Conservation (phyloP, 1,284 basidiomycete species). For the Hymenochaete sp. region DNA sequence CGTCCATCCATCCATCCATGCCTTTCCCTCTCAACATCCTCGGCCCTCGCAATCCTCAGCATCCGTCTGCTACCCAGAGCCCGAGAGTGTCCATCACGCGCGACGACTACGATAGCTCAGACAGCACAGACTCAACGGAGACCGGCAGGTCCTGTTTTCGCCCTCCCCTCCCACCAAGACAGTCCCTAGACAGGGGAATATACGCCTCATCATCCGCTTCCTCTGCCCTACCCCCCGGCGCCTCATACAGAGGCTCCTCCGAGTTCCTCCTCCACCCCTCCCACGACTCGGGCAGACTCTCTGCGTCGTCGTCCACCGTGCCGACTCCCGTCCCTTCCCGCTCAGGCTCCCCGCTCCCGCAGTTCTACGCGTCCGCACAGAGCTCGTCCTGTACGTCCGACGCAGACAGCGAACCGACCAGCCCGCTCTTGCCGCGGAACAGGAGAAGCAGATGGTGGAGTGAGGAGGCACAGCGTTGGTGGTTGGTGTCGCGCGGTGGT, state of each 20-base stretch:
- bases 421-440: conserved; percentile 39
- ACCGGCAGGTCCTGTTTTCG: conserved; percentile 23
- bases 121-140: conserved; percentile 33
- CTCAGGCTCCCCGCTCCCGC: conserved; percentile 28
- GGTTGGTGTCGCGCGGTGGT: conserved; percentile 35
- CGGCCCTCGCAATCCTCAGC: conserved; percentile 1
- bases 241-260: conserved; percentile 10
- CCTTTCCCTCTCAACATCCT: conserved; percentile 13
- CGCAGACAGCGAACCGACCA: conserved; percentile 51
- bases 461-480: conserved; percentile 42
- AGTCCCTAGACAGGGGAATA: conserved; percentile 6
- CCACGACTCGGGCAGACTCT: conserved; percentile 7
- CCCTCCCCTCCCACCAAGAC: conserved; percentile 2
- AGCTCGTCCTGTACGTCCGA: conserved; percentile 54
- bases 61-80: neutral
- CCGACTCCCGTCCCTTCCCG: conserved; percentile 27
- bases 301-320: conserved; percentile 9
- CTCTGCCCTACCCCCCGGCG: conserved; percentile 7
- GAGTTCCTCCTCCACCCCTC: conserved; percentile 15
- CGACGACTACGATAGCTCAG: conserved; percentile 31
- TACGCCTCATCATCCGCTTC: conserved; percentile 15
- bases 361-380: conserved; percentile 32
- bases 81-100: conserved; percentile 6
- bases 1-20: neutral
- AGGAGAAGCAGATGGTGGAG: conserved; percentile 33